Evolutionary conservation across 2,329 filamentous ascomycete species (phyloP), one percentile per base, ranked within the genome.

Genomic region (Metarhizium brunneum): DNA sequence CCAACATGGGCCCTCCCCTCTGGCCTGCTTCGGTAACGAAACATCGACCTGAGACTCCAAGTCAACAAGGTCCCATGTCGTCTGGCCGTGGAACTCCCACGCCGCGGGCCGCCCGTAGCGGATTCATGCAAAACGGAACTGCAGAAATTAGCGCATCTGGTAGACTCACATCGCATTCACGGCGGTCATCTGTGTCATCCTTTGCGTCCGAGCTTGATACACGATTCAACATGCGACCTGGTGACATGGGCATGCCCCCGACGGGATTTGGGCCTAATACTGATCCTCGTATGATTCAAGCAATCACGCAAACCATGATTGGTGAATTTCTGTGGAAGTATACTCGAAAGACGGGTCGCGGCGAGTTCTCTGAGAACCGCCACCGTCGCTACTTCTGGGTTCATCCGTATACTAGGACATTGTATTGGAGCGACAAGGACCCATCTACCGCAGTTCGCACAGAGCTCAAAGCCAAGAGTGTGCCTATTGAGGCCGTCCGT

Each of bases 301-400:
- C 94, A 51, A 96, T 99, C 61, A 99, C 94, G 2, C 92, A 99
- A 72, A 97, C 94, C 18, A 99, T 99, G 94, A 97, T 99, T 66
- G 94, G 94, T 55, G 94, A 99, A 70, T 97, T 92, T 70, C 78
- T 99, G 45, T 99, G 94, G 94, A 99, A 99, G 71, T 99, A 99
- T 72, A 99, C 94, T 0, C 87, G 94, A 65, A 96, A 94, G 75
- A 81, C 92, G 57, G 92, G 91, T n/a, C 86, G 92, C 29, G 88
- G 85, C 54, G 88, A 91, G 60, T 84, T 95, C 72, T 97, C 92
- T 0, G 87, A 86, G 63, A 95, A 92, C 55, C 84, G 94, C 53
- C 94, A 99, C 71, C 84, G 90, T 59, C 86, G 94, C 36, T 99
- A 96, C 78, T 99, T 99, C 80, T 99, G 94, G 94, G 90, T 99